Evolutionary conservation across 106 monocot genomes (phyloP), one percentile per base, ranked within the genome.

Genomic region (Acorus gramineus): DNA sequence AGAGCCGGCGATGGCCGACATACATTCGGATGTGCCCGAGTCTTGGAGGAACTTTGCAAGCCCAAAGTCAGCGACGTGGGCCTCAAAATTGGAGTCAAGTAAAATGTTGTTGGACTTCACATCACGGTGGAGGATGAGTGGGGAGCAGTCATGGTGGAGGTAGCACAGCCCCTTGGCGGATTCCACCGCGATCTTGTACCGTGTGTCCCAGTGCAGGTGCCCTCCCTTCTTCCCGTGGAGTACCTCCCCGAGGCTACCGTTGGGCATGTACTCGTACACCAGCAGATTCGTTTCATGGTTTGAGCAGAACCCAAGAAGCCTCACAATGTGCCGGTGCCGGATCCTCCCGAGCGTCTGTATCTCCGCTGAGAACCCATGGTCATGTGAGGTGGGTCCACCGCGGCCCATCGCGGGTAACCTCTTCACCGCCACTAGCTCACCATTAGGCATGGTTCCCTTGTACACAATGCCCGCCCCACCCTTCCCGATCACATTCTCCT

Each of bases 1-100:
- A n/a, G 92, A 92, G 50, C 92, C 92, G 11, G 92, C 92, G 12
- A 92, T 92, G 48, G 92, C 92, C 4, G 92, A 92, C 92, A 92
- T 92, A 78, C 92, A 92, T 65, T 92, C 92, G 4, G 92, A 92
- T 3, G 87, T 74, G 5, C 84, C 87, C 9, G 87, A 84, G 50
- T 84, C 82, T 67, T 79, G 84, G 73, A 92, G 59, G 80, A 87
- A 87, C 87, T 87, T 87, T 71, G 87, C 87, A 4, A 87, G 80
- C 4, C 87, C 87, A 50, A 87, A 87, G 61, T 87, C 87, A 0
- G 87, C 83, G 1, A 87, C 87, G 53, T 87, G 87, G 46, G 87
- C 83, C 72, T 87, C 87, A 12, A 71, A 83, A 47, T 82, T 79
- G 63, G 79, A 71, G 62, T 87, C 87, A 2, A 93, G 83, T 14